Evolutionary conservation across 345 rosid species (phyloP).

Genomic region (Arabis hirsuta): DNA sequence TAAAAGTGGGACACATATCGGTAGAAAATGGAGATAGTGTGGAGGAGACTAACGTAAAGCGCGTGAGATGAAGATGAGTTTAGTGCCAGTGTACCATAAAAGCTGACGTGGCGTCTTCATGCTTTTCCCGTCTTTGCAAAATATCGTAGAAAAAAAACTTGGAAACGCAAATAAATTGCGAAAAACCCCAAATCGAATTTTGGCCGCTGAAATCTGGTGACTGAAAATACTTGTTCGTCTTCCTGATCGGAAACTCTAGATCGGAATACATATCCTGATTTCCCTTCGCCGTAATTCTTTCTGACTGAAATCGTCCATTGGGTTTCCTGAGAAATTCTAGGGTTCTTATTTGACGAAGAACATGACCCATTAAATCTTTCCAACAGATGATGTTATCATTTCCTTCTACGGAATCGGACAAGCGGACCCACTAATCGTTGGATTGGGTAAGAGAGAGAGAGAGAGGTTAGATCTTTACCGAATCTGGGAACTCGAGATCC

Average conservation of each 20-base stretch:
- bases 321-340: conserved; percentile 17
- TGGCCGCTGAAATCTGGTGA: conserved; percentile 26
- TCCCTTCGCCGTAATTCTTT: neutral
- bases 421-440: conserved; percentile 5
- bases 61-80: neutral
- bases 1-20: neutral
- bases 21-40: neutral
- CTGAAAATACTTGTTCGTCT: conserved; percentile 19
- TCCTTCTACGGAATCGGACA: conserved; percentile 23
- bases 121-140: conserved; percentile 16
- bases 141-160: neutral
- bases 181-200: conserved; percentile 21
- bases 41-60: neutral
- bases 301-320: conserved; percentile 6
- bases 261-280: conserved; percentile 15
- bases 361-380: conserved; percentile 6
- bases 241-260: conserved; percentile 17
- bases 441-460: conserved; percentile 12
- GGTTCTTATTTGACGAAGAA: conserved; percentile 37
- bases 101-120: conserved; percentile 36
- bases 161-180: neutral
- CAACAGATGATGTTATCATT: conserved; percentile 10
- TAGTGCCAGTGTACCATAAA: conserved; percentile 14
- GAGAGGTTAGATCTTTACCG: conserved; percentile 42
- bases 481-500: conserved; percentile 42